phyloP scores from a whole-genome alignment of 345 rosid genomes.

The Abelmoschus esculentus region DNA sequence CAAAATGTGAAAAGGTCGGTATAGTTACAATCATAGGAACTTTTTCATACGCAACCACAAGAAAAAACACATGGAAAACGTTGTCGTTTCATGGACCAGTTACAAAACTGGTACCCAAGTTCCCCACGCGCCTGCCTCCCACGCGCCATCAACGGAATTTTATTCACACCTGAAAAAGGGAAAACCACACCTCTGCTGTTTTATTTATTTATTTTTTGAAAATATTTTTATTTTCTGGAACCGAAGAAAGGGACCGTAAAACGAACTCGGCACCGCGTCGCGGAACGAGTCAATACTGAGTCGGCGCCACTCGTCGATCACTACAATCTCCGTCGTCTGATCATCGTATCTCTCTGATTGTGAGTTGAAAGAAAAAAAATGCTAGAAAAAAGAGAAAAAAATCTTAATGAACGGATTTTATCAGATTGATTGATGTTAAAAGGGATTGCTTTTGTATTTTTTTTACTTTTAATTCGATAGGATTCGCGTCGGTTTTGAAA shows the following conservation, averaged over 20 bases:
- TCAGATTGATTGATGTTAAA: not conserved
- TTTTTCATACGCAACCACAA: not conserved
- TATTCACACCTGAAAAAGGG: not conserved
- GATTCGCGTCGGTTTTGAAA: not conserved
- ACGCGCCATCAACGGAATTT: not conserved
- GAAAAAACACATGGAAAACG: not conserved
- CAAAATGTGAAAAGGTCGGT: not conserved
- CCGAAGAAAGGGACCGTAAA: not conserved
- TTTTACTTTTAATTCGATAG: not conserved
- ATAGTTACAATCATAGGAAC: not conserved
- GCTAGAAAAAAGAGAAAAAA: not conserved
- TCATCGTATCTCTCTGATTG: not conserved
- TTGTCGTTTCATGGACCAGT: not conserved
- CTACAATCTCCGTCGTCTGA: slow-evolving; percentile 1
- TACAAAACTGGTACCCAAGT: too few species aligned
- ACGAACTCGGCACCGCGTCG: slow-evolving; percentile 10
- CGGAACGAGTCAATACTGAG: slow-evolving; percentile 9
- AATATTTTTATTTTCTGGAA: not conserved
- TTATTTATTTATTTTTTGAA: not conserved
- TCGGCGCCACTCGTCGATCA: slow-evolving; percentile 9
- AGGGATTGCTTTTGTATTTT: not conserved
- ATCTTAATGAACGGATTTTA: not conserved
- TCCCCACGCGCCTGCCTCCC: not conserved
- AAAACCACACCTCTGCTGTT: not conserved
- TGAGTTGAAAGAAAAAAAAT: not conserved